Evolutionary conservation across 768 basidiomycete genomes (phyloP).

Genomic region (Tephrocybe sp.): DNA sequence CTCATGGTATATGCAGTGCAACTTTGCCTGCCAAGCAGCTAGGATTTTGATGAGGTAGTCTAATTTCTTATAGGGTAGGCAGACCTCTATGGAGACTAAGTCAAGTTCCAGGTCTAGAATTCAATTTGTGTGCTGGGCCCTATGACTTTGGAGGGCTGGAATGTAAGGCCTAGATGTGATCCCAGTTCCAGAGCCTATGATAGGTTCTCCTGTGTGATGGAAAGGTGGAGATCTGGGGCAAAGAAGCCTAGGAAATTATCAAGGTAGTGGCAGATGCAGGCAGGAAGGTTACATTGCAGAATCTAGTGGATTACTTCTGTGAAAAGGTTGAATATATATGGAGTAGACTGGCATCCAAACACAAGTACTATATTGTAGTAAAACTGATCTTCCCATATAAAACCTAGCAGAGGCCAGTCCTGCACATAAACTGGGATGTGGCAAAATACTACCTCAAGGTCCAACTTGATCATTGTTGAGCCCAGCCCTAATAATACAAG

Average conservation of each 20-base stretch:
- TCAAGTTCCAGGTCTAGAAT: too few relatives aligned
- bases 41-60: too few relatives aligned
- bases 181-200: too few relatives aligned
- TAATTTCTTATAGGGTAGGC: too few relatives aligned
- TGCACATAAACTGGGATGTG: slow-evolving; percentile 30
- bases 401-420: slow-evolving; percentile 34
- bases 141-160: too few relatives aligned
- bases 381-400: slow-evolving; percentile 25
- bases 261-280: slow-evolving; percentile 30
- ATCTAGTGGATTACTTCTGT: slow-evolving; percentile 42
- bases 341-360: slow-evolving; percentile 32
- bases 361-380: slow-evolving; percentile 30
- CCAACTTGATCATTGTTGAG: slow-evolving; percentile 32
- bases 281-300: slow-evolving; percentile 31
- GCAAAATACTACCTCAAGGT: slow-evolving; percentile 35
- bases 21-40: too few relatives aligned
- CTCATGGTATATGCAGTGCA: too few relatives aligned
- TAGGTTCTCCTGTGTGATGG: too few relatives aligned
- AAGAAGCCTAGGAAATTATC: slow-evolving; percentile 30
- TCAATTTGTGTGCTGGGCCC: too few relatives aligned
- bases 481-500: slow-evolving; percentile 23
- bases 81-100: too few relatives aligned
- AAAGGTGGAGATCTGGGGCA: too few relatives aligned
- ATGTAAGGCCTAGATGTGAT: too few relatives aligned
- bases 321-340: slow-evolving; percentile 42